These are phyloP conservation scores for Eucalyptus brandiana DNA, from an alignment of 345 rosid genomes.

Conservation along the genomic window DNA sequence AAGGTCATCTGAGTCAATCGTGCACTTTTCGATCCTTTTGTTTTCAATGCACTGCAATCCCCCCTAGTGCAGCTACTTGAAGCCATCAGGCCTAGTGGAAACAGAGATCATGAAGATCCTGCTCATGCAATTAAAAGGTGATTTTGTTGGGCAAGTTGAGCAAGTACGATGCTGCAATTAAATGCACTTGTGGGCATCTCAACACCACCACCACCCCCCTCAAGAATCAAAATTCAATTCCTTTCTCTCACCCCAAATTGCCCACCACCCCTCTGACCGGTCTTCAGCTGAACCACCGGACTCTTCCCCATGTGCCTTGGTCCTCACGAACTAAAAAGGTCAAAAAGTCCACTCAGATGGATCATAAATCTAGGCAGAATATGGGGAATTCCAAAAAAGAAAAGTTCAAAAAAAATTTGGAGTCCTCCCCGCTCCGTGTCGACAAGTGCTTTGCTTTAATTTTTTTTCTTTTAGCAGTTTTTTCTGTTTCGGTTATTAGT, in stretches of 20 bases:
- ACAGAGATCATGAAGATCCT: not conserved
- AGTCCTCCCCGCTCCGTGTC: not conserved
- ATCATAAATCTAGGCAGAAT: not conserved
- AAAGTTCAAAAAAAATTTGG: not conserved
- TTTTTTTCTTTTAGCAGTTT: not conserved
- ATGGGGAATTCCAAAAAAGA: not conserved
- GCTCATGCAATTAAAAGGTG: not conserved
- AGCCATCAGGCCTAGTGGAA: not conserved
- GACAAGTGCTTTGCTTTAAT: not conserved
- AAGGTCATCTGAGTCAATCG: not conserved
- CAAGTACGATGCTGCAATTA: not conserved
- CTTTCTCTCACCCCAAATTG: not conserved
- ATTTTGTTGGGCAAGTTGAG: not conserved
- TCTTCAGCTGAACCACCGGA: not conserved
- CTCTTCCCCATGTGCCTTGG: not conserved
- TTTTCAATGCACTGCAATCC: not conserved
- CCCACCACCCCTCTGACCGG: not conserved
- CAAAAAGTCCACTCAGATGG: not conserved
- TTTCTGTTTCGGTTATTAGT: slow-evolving; percentile 11
- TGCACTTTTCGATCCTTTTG: not conserved
- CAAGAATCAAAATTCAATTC: not conserved
- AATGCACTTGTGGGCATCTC: not conserved
- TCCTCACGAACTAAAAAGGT: not conserved
- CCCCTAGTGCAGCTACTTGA: not conserved
- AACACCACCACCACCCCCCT: not conserved